Evolutionary conservation across 371 early-diverging fungal genomes (phyloP), one percentile per base, ranked within the genome.

Genomic region (Batrachochytrium dendrobatidis): DNA sequence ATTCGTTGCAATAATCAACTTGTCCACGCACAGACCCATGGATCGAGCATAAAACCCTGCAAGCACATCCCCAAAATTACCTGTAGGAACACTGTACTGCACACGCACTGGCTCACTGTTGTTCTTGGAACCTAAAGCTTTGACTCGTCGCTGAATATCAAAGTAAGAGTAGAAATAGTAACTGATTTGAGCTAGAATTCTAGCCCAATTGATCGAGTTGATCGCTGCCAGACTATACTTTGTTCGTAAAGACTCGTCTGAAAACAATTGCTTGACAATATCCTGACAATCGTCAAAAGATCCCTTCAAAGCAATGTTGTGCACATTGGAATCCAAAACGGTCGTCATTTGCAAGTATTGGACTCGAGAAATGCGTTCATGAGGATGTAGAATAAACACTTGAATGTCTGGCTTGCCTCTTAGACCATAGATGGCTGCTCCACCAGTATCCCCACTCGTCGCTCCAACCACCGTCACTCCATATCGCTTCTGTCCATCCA

Each of bases 151-250:
- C 56, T 64, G 44, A 26, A 73, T 28, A 3, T 52, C 25, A 64
- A 95, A 90, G 77, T 90, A 96, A 20, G 96, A 82, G 65, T 91
- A 81, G 78, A 94, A 94, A 75, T 97, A 97, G 76, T 97, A 97
- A 25, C 85, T 83, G 44, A 86, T 95, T 74, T 97, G 96, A 8
- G 91, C 94, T 51, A 97, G 77, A 56, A 97, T 96, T 57, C 97
- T 85, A 2, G 95, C 96, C 94, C 94, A 94, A 80, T 97, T 97
- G 81, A 97, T 96, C n/a, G 95, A 94, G 76, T 97, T 97, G 72
- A 97, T 85, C 30, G 96, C 98, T 53, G 91, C 95, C 45, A 97
- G 82, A 52, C 86, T 80, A 69, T 90, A 84, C 51, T 83, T 74
- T 48, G 66, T 62, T 54, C 85, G 85, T 75, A 95, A 94, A 18